Conservation (phyloP, 2,329 filamentous ascomycete genomes). For the Neonectria sp. region DNA sequence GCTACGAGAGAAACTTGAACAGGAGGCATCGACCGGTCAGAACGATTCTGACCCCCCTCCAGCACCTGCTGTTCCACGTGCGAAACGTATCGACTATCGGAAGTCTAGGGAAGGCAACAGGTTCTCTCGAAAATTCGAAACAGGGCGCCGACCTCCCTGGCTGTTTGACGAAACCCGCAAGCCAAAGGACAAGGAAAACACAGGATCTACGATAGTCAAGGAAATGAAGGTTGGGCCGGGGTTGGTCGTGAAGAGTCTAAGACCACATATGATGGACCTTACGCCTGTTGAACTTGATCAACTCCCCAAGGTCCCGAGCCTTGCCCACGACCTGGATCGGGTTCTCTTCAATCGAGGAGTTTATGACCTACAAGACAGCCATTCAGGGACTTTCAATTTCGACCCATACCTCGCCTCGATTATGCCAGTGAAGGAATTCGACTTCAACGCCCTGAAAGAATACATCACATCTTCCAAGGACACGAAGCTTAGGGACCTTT, state of each 20-base stretch:
- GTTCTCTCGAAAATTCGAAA: neutral
- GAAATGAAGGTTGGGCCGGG: constrained; percentile 18
- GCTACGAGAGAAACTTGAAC: constrained; percentile 47
- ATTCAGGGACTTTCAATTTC: constrained; percentile 94
- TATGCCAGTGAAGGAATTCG: constrained; percentile 94
- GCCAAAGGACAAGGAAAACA: constrained; percentile 18
- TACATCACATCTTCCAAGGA: constrained; percentile 96
- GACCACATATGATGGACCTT: constrained; percentile 45
- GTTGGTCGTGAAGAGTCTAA: constrained; percentile 50
- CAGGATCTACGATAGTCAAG: neutral
- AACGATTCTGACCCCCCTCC: neutral
- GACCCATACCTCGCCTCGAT: constrained; percentile 94
- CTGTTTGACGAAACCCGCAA: neutral
- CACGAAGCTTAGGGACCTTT: constrained; percentile 76
- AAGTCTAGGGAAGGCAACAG: neutral
- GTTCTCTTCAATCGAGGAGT: constrained; percentile 97
- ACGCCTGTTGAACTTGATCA: constrained; percentile 52
- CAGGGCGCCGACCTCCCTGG: neutral
- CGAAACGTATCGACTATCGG: neutral
- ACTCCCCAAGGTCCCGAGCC: constrained; percentile 65
- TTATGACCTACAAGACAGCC: constrained; percentile 90
- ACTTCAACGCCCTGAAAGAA: constrained; percentile 87
- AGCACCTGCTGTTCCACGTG: neutral
- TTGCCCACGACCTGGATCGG: constrained; percentile 84
- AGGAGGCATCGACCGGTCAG: neutral